phyloP scores from a whole-genome alignment of 1,284 basidiomycete genomes.

The Naganishia sp. region DNA sequence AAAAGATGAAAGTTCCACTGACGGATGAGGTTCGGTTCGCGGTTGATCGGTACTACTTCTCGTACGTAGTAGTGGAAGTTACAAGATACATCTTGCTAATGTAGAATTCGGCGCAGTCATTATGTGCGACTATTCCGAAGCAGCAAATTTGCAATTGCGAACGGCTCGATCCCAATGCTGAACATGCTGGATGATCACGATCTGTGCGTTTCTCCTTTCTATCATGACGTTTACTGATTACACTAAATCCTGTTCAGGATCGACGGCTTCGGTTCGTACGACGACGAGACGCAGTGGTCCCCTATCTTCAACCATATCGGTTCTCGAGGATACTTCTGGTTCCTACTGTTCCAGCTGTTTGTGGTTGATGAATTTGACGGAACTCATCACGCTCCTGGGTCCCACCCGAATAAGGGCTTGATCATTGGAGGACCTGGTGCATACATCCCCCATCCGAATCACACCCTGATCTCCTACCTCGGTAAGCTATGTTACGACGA shows the following conservation, averaged over 20 bases:
- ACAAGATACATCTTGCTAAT: conserved; percentile 56
- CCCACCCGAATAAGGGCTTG: conserved; percentile 68
- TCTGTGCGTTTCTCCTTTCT: conserved; percentile 62
- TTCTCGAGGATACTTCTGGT: conserved; percentile 83
- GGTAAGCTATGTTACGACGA: conserved; percentile 43
- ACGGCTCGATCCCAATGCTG: conserved; percentile 76
- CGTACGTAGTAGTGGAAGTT: conserved; percentile 35
- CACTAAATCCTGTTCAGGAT: conserved; percentile 2
- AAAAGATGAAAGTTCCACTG: conserved; percentile 66
- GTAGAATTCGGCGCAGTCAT: conserved; percentile 55
- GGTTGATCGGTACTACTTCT: conserved; percentile 71
- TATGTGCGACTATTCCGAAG: conserved; percentile 83
- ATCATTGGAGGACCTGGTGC: conserved; percentile 74
- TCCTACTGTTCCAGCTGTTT: conserved; percentile 88
- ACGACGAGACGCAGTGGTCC: conserved; percentile 73
- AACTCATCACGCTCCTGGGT: conserved; percentile 60
- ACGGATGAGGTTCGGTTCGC: conserved; percentile 72
- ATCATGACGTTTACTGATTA: neutral
- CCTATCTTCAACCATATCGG: conserved; percentile 72
- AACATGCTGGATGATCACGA: conserved; percentile 66
- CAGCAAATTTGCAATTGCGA: conserved; percentile 89
- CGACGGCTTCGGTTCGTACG: conserved; percentile 82
- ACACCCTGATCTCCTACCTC: conserved; percentile 67
- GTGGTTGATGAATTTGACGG: conserved; percentile 76
- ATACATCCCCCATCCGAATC: conserved; percentile 74